Evolutionary conservation across 148 eudicot genomes (phyloP), one percentile per base, ranked within the genome.

Genomic region (Nepenthes mirabilis): DNA sequence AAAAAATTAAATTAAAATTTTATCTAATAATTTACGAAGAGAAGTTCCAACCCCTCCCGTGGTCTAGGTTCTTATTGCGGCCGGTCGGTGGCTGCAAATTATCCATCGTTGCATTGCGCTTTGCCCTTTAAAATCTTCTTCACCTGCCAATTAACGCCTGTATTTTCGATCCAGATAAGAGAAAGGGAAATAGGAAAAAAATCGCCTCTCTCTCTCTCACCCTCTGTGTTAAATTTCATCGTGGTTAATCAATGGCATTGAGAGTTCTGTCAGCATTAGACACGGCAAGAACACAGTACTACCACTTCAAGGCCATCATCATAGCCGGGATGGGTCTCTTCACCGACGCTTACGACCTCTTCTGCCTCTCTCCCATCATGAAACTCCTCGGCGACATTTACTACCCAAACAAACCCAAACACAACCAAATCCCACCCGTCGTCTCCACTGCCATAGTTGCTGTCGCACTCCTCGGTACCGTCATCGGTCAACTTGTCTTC

Each of bases 311-410:
- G 58, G 85, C 88, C 14, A 80, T 86, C 33, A 61, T 83, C 14
- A 74, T 86, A 2, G 83, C 88, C 11, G 88, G 93, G 1, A 86
- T 86, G 93, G 93, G 93, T 9, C 69, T 86, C 57, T 83, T 86
- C 74, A 74, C 88, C 12, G 88, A 82, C 59, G 74, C 83, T 9
- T 86, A 86, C 67, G 88, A 86, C 13, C 83, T 86, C 60, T 86
- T 86, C 69, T 80, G 77, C 55, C 72, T 83, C 36, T 57, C 80
- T 36, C 81, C 79, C 0, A 64, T 85, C 43, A 63, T 76, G 64
- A 52, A 47, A 35, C 83, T 85, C 55, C 63, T 85, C n/a, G 70
- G 75, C 60, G 76, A 71, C 14, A 61, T 82, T 47, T 82, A 85
- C 76, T 80, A 82, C 75, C 33, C 43, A 11, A 11, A 62, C 8